Evolutionary conservation across 2,329 filamentous ascomycete genomes (phyloP).

Genomic region (Neofusicoccum kwambonambiense): DNA sequence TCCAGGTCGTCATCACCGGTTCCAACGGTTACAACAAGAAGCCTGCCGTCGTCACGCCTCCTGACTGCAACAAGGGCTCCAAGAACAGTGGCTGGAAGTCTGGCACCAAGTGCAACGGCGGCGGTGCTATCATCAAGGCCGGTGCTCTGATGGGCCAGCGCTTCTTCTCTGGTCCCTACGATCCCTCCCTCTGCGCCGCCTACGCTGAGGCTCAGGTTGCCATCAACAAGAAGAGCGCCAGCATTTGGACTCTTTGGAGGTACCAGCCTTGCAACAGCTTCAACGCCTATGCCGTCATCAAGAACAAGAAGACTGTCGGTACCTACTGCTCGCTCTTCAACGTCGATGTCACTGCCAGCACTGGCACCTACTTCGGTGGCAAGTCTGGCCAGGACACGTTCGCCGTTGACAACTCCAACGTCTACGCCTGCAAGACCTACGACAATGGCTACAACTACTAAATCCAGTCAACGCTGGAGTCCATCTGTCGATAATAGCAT

Average conservation of each 20-base stretch:
- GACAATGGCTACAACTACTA: background rate
- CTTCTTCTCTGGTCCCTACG: conserved; percentile 31
- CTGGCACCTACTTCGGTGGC: background rate
- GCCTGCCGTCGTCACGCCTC: background rate
- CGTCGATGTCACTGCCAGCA: background rate
- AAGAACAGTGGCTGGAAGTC: conserved; percentile 21
- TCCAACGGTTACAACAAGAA: conserved; percentile 25
- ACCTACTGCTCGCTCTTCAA: conserved; percentile 29
- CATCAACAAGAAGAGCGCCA: background rate
- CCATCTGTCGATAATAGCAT: too few species aligned
- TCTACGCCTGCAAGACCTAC: background rate
- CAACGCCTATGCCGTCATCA: conserved; percentile 34
- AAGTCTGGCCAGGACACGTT: background rate
- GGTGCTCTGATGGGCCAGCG: conserved; percentile 30
- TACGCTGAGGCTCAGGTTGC: conserved; percentile 23
- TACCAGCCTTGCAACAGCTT: conserved; percentile 32
- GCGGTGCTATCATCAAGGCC: conserved; percentile 31
- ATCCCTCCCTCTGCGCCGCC: conserved; percentile 31
- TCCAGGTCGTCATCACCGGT: conserved; percentile 23
- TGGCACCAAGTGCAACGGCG: conserved; percentile 20
- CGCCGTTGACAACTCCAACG: background rate
- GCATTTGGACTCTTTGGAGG: background rate
- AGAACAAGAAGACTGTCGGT: conserved; percentile 23
- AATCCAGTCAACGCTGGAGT: too few species aligned
- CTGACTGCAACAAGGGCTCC: conserved; percentile 14